Evolutionary conservation across 345 rosid genomes (phyloP).

Genomic region (Corchorus olitorius): DNA sequence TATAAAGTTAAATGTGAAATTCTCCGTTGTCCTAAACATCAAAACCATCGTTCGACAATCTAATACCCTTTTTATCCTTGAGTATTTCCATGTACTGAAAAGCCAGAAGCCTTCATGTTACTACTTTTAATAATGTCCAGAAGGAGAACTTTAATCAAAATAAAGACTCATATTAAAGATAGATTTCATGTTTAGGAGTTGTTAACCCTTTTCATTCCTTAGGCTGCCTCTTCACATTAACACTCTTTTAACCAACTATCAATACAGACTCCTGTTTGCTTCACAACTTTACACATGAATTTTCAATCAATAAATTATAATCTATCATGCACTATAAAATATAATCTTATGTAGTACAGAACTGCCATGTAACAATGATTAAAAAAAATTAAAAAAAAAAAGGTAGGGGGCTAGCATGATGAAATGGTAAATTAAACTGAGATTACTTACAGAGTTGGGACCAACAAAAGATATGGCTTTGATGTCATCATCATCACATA

Average conservation of each 20-base stretch:
- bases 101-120: neutral
- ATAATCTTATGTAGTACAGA: neutral
- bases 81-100: neutral
- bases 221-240: too few species aligned
- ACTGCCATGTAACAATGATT: neutral
- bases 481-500: conserved; percentile 83
- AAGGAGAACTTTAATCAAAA: neutral
- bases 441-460: conserved; percentile 72
- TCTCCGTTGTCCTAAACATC: neutral
- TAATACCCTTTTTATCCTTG: neutral
- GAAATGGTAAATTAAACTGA: neutral
- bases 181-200: too few species aligned
- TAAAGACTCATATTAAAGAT: too few species aligned
- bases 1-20: neutral
- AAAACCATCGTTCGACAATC: neutral
- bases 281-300: neutral
- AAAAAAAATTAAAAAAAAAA: neutral
- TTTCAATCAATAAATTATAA: neutral
- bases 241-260: too few species aligned
- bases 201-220: too few species aligned
- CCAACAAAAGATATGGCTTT: conserved; percentile 95
- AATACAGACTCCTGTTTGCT: too few species aligned
- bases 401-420: neutral
- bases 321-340: neutral
- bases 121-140: neutral